Conservation (phyloP, 306 rosid genomes). For the Lablab purpureus region DNA sequence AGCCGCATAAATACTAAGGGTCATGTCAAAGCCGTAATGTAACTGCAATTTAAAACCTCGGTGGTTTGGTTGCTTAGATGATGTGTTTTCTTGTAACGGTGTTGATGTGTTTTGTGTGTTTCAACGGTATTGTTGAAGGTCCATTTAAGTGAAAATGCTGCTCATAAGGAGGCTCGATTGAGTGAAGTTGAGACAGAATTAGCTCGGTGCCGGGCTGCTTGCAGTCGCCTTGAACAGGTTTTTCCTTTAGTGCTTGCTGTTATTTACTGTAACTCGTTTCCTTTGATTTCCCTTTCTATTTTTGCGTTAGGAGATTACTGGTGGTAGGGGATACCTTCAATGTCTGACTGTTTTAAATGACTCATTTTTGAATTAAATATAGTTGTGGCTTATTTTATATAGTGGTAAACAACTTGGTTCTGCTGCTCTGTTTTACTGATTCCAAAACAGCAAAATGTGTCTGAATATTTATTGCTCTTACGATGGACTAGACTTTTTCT, state of each 20-base stretch:
- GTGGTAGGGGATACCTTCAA: not conserved
- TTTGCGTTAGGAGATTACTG: constrained; percentile 2
- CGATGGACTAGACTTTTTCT: not conserved
- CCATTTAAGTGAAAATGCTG: constrained; percentile 64
- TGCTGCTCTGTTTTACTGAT: constrained; percentile 13
- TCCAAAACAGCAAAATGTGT: constrained; percentile 18
- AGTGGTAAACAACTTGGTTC: not conserved
- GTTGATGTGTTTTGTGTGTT: constrained; percentile 26
- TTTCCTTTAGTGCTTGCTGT: constrained; percentile 35
- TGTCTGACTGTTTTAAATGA: constrained; percentile 2
- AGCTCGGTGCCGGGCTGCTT: constrained; percentile 68
- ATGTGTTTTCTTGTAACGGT: not conserved
- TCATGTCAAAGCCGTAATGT: not conserved
- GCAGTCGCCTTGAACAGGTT: constrained; percentile 81
- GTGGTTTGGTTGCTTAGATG: constrained; percentile 15
- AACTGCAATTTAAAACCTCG: not conserved
- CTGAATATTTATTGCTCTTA: constrained; percentile 1
- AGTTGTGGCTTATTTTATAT: not conserved
- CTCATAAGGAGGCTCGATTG: constrained; percentile 78
- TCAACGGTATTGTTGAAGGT: constrained; percentile 59
- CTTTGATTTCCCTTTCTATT: constrained; percentile 1
- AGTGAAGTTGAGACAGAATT: constrained; percentile 79
- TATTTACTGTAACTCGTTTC: not conserved
- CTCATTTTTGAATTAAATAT: constrained; percentile 4
- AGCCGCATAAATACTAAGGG: not conserved